A percentile compares a stretch with the other conserved stretches of the same genome.
Conservation (phyloP, 352 stramenopile species). For the Plasmopara halstedii region DNA sequence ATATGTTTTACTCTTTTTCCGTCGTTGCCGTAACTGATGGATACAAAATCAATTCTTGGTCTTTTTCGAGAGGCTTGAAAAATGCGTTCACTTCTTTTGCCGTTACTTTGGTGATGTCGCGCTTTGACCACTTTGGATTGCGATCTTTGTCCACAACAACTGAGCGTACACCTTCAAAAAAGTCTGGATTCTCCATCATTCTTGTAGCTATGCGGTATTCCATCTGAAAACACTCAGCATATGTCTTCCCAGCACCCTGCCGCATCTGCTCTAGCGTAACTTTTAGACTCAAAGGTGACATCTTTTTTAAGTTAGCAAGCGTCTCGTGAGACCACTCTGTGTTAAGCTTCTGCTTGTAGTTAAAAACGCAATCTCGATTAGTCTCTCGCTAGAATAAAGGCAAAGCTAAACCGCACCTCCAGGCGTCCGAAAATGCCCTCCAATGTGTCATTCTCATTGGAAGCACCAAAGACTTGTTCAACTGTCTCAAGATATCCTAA, state of each 20-base stretch:
- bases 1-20: slow-evolving; percentile 20
- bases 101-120: slow-evolving; percentile 49
- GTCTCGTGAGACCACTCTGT: slow-evolving; percentile 75
- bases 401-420: slow-evolving; percentile 7
- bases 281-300: slow-evolving; percentile 92
- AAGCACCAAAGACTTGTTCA: slow-evolving; percentile 66
- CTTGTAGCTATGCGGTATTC: slow-evolving; percentile 85
- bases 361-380: slow-evolving; percentile 5
- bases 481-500: slow-evolving; percentile 55
- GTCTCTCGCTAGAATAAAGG: not conserved
- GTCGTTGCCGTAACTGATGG: slow-evolving; percentile 24
- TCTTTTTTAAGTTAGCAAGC: slow-evolving; percentile 74
- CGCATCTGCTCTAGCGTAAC: slow-evolving; percentile 92
- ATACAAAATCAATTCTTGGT: slow-evolving; percentile 77
- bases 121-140: slow-evolving; percentile 86
- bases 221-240: slow-evolving; percentile 92
- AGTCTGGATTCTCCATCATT: slow-evolving; percentile 89
- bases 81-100: slow-evolving; percentile 66
- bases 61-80: slow-evolving; percentile 69
- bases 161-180: slow-evolving; percentile 95
- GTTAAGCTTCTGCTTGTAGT: slow-evolving; percentile 34
- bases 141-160: slow-evolving; percentile 95
- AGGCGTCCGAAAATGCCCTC: slow-evolving; percentile 65
- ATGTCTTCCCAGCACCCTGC: slow-evolving; percentile 74
- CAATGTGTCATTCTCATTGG: slow-evolving; percentile 65